Conservation (phyloP, 345 rosid species). For the Tarenaya hassleriana region DNA sequence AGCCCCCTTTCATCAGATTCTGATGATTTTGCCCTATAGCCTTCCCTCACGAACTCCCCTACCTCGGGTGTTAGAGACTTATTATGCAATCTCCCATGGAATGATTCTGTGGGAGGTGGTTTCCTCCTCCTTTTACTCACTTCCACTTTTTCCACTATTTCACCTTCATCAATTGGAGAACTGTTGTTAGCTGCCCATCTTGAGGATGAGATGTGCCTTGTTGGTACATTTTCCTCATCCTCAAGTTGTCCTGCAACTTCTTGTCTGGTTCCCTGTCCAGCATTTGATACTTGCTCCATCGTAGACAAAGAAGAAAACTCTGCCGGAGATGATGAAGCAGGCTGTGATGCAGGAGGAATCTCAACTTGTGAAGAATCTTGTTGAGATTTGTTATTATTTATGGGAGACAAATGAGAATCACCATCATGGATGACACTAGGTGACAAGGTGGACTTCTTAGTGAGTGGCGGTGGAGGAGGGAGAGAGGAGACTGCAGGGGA, state of each 20-base stretch:
- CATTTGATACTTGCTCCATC: constrained; percentile 34
- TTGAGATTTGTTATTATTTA: constrained; percentile 26
- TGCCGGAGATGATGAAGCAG: constrained; percentile 32
- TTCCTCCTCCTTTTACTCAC: constrained; percentile 58
- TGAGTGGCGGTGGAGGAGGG: constrained; percentile 58
- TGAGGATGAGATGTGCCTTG: constrained; percentile 82
- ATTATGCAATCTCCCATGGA: constrained; percentile 32
- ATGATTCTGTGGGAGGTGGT: constrained; percentile 31
- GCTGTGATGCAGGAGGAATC: constrained; percentile 27
- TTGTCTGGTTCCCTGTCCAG: constrained; percentile 31
- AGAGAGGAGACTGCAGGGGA: constrained; percentile 30
- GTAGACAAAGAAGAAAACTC: constrained; percentile 31
- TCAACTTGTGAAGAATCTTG: constrained; percentile 31
- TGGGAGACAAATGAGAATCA: constrained; percentile 34
- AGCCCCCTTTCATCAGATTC: constrained; percentile 55
- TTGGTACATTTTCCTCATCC: constrained; percentile 66
- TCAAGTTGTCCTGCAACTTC: constrained; percentile 34
- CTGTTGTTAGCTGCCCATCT: constrained; percentile 89
- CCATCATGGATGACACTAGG: constrained; percentile 37
- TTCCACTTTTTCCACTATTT: constrained; percentile 63
- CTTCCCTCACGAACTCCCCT: constrained; percentile 49
- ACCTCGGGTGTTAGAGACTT: constrained; percentile 60
- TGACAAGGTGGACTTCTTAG: constrained; percentile 40
- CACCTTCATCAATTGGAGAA: constrained; percentile 91
- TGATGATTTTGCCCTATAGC: constrained; percentile 50